Evolutionary conservation across 192 early-diverging fungal genomes (phyloP).

Genomic region (Mortierella hygrophila): DNA sequence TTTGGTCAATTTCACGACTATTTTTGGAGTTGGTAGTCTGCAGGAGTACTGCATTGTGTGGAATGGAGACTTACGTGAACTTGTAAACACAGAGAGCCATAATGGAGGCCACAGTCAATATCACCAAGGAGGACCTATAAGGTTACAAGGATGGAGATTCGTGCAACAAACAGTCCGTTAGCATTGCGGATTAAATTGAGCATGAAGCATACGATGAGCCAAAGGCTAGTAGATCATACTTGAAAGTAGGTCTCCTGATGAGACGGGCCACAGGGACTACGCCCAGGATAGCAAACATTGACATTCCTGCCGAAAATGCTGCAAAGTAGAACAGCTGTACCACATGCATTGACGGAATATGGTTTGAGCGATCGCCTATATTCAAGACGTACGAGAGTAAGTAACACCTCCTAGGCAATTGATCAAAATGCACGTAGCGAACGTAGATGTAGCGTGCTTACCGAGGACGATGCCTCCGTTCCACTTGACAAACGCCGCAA

Average conservation of each 20-base stretch:
- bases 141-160: not conserved
- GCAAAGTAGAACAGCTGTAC: slow-evolving; percentile 92
- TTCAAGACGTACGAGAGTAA: not conserved
- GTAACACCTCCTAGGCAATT: not conserved
- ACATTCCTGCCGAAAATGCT: slow-evolving; percentile 66
- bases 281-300: slow-evolving; percentile 60
- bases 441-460: slow-evolving; percentile 14
- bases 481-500: slow-evolving; percentile 78
- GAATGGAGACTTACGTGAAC: slow-evolving; percentile 63
- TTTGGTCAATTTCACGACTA: not conserved
- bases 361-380: slow-evolving; percentile 87
- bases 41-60: too few species aligned
- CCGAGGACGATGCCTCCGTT: slow-evolving; percentile 91
- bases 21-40: not conserved
- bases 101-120: not conserved
- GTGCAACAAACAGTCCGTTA: not conserved
- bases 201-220: too few species aligned
- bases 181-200: slow-evolving; percentile 12
- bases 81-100: slow-evolving; percentile 61
- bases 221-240: not conserved
- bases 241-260: slow-evolving; percentile 17
- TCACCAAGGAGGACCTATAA: slow-evolving; percentile 7
- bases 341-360: slow-evolving; percentile 81
- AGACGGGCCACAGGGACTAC: slow-evolving; percentile 48
- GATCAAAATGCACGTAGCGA: not conserved